Percentiles rank a stretch among this genome's conserved stretches.
Evolutionary conservation across 2,329 filamentous ascomycete genomes (phyloP).

Genomic region (Colletotrichum chrysophilum): DNA sequence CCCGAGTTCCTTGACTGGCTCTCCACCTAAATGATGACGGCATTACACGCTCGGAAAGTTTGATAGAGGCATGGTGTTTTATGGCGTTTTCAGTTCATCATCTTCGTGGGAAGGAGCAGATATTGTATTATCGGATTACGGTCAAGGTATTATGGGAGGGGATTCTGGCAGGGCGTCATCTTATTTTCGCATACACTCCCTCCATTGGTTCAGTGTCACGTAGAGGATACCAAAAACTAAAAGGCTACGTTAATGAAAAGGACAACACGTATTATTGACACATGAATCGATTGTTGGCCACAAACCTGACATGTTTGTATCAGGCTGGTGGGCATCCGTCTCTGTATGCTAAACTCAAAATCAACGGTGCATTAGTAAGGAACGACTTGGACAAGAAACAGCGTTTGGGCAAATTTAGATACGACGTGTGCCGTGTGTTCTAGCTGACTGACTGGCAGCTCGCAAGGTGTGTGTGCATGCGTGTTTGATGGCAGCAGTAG

Average conservation of each 20-base stretch:
- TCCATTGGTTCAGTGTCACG: neutral
- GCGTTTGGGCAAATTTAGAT: neutral
- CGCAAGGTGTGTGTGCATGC: neutral
- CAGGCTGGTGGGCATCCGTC: neutral
- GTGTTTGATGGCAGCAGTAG: neutral
- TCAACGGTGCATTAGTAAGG: neutral
- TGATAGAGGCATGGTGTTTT: conserved; percentile 9
- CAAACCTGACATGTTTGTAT: neutral
- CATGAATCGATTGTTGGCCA: neutral
- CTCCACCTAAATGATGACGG: conserved; percentile 43
- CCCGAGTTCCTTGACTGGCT: conserved; percentile 78
- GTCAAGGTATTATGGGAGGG: neutral
- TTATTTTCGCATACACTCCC: neutral
- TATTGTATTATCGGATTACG: neutral
- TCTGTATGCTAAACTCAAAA: neutral
- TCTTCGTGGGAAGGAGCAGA: neutral
- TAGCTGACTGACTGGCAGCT: neutral
- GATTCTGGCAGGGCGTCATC: neutral
- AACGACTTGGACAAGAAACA: neutral
- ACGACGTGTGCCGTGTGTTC: neutral
- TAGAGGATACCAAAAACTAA: conserved; percentile 6
- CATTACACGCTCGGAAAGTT: neutral
- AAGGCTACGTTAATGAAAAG: neutral
- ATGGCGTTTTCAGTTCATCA: neutral
- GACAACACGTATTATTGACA: neutral